phyloP scores from a whole-genome alignment of 73 alveolate species.

The Tetrahymena malaccensis region DNA sequence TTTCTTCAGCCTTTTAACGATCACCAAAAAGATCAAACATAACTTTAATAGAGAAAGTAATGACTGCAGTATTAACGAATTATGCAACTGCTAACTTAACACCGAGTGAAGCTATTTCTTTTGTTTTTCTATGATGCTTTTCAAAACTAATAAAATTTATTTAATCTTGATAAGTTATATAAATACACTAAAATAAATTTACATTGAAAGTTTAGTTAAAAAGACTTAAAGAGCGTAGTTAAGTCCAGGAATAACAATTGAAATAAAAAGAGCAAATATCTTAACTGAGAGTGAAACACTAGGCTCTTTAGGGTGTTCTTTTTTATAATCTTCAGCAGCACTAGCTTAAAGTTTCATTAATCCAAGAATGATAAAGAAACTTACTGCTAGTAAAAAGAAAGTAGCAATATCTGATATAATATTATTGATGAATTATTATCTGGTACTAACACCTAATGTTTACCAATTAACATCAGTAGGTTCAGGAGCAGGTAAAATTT shows the following conservation, averaged over 20 bases:
- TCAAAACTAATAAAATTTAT: not conserved
- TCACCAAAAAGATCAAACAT: not conserved
- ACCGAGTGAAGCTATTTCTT: not conserved
- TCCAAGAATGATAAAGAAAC: not conserved
- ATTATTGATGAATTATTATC: not conserved
- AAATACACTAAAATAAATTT: not conserved
- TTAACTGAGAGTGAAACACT: not conserved
- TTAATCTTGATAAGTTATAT: not conserved
- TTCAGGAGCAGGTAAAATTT: not conserved
- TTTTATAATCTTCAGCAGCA: not conserved
- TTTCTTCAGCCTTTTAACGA: not conserved
- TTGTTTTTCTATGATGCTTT: not conserved
- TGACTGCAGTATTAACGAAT: not conserved
- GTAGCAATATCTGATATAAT: not conserved
- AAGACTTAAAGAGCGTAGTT: not conserved
- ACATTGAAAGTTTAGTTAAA: not conserved
- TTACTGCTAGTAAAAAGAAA: not conserved
- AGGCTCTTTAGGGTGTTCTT: not conserved
- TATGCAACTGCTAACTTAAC: not conserved
- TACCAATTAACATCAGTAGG: not conserved
- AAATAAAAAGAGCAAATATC: not conserved
- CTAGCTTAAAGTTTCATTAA: not conserved
- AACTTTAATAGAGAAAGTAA: not conserved
- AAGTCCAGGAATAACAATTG: not conserved
- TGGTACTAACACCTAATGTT: not conserved